Conservation (phyloP, 1,284 basidiomycete species). For the Takashimella koratensis region DNA sequence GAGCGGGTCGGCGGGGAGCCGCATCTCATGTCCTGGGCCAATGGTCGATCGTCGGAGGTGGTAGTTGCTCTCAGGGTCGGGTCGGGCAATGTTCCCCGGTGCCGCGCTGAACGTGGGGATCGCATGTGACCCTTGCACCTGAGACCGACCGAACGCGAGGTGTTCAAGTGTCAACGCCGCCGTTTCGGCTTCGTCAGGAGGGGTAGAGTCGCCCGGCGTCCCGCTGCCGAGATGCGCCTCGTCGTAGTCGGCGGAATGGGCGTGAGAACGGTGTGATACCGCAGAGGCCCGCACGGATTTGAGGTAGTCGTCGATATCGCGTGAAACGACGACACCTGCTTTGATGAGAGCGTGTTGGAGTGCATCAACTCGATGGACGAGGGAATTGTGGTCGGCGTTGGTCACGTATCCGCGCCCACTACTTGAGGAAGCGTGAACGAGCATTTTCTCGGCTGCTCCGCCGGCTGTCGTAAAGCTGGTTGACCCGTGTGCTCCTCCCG, state of each 20-base stretch:
- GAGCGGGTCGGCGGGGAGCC: not conserved
- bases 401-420: not conserved
- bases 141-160: conserved; percentile 40
- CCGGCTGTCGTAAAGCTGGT: not conserved
- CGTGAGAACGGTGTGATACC: not conserved
- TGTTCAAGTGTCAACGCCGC: conserved; percentile 46
- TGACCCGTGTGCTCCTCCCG: not conserved
- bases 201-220: not conserved
- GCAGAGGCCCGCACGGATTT: not conserved
- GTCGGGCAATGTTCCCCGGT: conserved; percentile 13
- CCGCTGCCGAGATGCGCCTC: not conserved
- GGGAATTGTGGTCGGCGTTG: not conserved
- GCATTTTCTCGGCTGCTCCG: not conserved
- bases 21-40: not conserved
- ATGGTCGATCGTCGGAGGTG: conserved; percentile 22
- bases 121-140: conserved; percentile 24
- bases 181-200: conserved; percentile 37
- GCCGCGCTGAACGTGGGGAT: conserved; percentile 31
- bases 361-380: not conserved
- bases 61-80: conserved; percentile 32
- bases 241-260: not conserved
- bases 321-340: not conserved
- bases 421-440: not conserved
- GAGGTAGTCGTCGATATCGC: not conserved
- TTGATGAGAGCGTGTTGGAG: not conserved